phyloP scores from a whole-genome alignment of 306 rosid species.

The Fragaria ananassa region DNA sequence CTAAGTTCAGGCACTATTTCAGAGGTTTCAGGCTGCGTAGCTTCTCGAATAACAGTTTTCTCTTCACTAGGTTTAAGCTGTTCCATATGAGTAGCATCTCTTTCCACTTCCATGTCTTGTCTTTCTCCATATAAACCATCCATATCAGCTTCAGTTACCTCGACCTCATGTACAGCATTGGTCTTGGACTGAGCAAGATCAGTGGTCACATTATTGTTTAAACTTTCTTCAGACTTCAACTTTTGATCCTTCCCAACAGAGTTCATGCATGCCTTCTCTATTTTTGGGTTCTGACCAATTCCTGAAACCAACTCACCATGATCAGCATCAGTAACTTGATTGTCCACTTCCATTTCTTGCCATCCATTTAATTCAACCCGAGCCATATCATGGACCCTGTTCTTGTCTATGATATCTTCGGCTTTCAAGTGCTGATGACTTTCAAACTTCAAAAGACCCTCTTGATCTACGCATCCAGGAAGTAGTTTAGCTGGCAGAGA shows the following conservation, averaged over 20 bases:
- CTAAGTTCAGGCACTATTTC: constrained; percentile 35
- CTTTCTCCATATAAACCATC: constrained; percentile 40
- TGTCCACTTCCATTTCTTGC: constrained; percentile 29
- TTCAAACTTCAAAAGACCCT: constrained; percentile 24
- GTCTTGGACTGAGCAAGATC: constrained; percentile 27
- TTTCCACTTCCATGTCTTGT: constrained; percentile 42
- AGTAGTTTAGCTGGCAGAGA: constrained; percentile 21
- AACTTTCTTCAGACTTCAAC: constrained; percentile 19
- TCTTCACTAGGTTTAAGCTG: constrained; percentile 29
- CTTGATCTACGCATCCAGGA: constrained; percentile 20
- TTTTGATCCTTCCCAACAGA: neutral
- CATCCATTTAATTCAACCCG: constrained; percentile 16
- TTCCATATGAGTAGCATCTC: constrained; percentile 36
- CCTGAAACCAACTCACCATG: constrained; percentile 10
- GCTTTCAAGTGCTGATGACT: constrained; percentile 19
- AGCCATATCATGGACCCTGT: neutral
- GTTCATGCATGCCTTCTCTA: neutral
- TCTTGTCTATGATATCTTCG: constrained; percentile 19
- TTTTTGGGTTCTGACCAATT: constrained; percentile 9
- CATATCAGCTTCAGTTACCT: constrained; percentile 28
- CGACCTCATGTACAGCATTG: constrained; percentile 23
- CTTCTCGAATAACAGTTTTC: constrained; percentile 23
- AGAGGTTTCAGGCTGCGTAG: constrained; percentile 30
- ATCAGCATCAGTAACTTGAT: constrained; percentile 18
- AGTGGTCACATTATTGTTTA: constrained; percentile 14